phyloP scores from a whole-genome alignment of 306 rosid species.

The Begonia peltatifolia region DNA sequence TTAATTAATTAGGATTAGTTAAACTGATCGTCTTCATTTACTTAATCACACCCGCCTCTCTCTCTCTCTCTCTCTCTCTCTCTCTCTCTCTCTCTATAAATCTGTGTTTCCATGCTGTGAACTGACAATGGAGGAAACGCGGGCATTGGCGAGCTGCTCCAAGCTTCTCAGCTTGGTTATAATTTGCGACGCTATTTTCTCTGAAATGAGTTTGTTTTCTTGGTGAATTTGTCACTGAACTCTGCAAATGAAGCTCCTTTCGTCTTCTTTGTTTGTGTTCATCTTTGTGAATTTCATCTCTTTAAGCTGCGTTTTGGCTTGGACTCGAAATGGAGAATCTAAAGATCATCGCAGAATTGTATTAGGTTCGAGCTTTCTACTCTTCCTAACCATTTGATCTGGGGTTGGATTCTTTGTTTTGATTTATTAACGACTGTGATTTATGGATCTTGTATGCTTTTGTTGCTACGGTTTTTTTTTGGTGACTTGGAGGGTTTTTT shows the following conservation, averaged over 20 bases:
- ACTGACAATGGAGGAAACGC: background rate
- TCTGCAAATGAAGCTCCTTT: slow-evolving; percentile 27
- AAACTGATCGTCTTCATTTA: slow-evolving; percentile 1
- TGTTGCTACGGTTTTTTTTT: background rate
- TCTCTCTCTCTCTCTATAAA: slow-evolving; percentile 1
- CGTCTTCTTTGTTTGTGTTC: slow-evolving; percentile 17
- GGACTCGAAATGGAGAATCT: slow-evolving; percentile 16
- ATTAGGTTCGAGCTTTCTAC: slow-evolving; percentile 38
- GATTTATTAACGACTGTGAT: background rate
- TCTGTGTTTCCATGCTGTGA: slow-evolving; percentile 1
- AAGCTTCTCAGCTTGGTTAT: no score
- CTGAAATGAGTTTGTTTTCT: slow-evolving; percentile 23
- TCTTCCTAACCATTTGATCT: slow-evolving; percentile 6
- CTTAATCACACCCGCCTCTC: slow-evolving; percentile 49
- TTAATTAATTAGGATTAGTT: background rate
- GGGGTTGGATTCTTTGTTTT: slow-evolving; percentile 19
- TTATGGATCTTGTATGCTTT: background rate
- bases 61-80: slow-evolving; percentile 5
- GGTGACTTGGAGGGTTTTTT: no score
- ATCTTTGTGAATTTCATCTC: slow-evolving; percentile 20
- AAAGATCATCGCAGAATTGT: slow-evolving; percentile 19
- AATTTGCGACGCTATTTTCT: background rate
- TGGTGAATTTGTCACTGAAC: slow-evolving; percentile 12
- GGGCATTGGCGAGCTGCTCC: background rate
- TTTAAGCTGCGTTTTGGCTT: slow-evolving; percentile 43